Evolutionary conservation across 805 yeast species (phyloP), one percentile per base, ranked within the genome.

Genomic region (Myxozyma monticola): DNA sequence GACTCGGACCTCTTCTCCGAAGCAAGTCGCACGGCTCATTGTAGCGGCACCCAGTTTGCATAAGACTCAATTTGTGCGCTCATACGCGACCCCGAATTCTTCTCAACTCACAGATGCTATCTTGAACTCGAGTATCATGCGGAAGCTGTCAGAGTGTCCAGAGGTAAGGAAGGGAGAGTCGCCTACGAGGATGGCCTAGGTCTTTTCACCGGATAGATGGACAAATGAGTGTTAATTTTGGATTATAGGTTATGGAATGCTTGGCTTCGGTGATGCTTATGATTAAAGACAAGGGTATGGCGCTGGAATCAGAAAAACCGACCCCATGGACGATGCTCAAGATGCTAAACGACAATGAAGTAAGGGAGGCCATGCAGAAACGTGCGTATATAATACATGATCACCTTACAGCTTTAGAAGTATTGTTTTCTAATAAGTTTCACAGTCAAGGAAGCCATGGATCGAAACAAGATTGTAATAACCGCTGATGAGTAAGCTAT

Each of bases 61-160:
- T 22, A 42, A 14, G 2, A 8, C 3, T 12, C 35, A 14, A 15
- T 21, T 18, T 12, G 22, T 4, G 24, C 21, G 39, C 12, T 3
- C 30, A 22, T 42, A 49, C 33, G 54, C 54, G 15, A 45, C 54
- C 4, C 42, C 49, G 14, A 22, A 38, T n/a, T 15, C 33, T 10
- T 49, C 54, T 21, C 45, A 40, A 35, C 26, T 49, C 17, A 30
- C 50, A 24, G 54, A 49, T 35, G 51, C 48, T n/a, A 28, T 51
- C 14, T 33, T 51, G 22, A 51, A 51, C 33, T 46, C 51, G 18
- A 42, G 45, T 22, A 21, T 51, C 15, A 51, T 51, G 55, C 41
- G 48, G 36, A 51, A 51, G 37, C 21, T 51, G 17, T 37, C 55
- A 10, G 24, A 48, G 10, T 38, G 34, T 22, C 48, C 51, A 10